phyloP scores from a whole-genome alignment of 768 basidiomycete species.

The Flagelloscypha sp. region DNA sequence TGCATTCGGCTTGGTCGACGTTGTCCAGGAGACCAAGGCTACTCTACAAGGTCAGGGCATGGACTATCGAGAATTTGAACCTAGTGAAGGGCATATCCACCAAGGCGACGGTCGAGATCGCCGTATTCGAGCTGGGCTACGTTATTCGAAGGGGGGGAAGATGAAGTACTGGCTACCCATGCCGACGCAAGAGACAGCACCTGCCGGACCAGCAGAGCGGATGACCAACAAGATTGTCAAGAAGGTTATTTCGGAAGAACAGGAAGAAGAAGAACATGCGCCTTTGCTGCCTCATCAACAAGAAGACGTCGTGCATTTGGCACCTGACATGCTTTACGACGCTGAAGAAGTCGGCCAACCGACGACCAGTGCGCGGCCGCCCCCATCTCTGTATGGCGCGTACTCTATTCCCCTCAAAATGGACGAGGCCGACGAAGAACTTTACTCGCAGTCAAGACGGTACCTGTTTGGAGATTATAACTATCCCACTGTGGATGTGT shows the following conservation, averaged over 20 bases:
- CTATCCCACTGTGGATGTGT: conserved; percentile 85
- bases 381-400: no score
- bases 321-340: conserved; percentile 41
- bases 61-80: conserved; percentile 95
- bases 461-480: conserved; percentile 88
- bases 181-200: conserved; percentile 32
- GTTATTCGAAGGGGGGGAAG: conserved; percentile 86
- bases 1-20: conserved; percentile 80
- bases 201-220: conserved; percentile 31
- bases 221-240: conserved; percentile 33
- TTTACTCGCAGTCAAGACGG: conserved; percentile 68
- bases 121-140: conserved; percentile 83
- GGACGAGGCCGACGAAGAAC: conserved; percentile 63
- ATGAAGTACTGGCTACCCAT: conserved; percentile 95
- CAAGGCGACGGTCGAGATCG: conserved; percentile 80
- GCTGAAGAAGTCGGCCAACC: conserved; percentile 27
- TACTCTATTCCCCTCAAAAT: conserved; percentile 15
- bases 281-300: conserved; percentile 64
- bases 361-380: conserved; percentile 27
- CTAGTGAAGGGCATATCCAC: conserved; percentile 89
- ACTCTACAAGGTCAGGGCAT: conserved; percentile 86
- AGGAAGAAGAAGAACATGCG: conserved; percentile 57
- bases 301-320: conserved; percentile 56
- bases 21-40: conserved; percentile 73
- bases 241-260: conserved; percentile 31